A percentile compares a stretch with the other conserved stretches of the same genome.
Conservation (phyloP, 768 basidiomycete species). For the Serpula lacrymans region DNA sequence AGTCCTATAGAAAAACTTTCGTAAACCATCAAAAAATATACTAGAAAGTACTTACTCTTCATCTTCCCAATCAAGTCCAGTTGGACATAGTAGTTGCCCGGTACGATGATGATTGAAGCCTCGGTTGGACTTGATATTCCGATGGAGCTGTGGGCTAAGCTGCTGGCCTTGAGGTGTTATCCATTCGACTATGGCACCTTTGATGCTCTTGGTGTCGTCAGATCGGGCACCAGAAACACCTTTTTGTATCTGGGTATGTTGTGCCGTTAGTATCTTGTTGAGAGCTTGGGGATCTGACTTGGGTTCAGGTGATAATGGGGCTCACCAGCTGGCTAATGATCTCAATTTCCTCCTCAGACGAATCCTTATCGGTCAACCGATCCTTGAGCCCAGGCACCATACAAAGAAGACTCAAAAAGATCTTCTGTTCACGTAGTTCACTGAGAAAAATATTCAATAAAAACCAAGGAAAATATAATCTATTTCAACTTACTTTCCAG, state of each 20-base stretch:
- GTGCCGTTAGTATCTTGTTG: no score
- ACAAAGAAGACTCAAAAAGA: slow-evolving; percentile 1
- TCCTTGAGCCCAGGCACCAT: slow-evolving; percentile 2
- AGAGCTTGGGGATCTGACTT: no score
- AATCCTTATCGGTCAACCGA: background rate
- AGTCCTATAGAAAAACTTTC: background rate
- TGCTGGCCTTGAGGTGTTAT: slow-evolving; percentile 12
- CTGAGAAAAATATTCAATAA: no score
- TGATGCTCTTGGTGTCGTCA: slow-evolving; percentile 6
- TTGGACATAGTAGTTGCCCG: slow-evolving; percentile 17
- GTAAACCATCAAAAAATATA: background rate
- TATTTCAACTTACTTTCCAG: no score
- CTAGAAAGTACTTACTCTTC: slow-evolving; percentile 8
- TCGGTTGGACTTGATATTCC: slow-evolving; percentile 11
- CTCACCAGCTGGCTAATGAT: background rate
- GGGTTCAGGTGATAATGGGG: no score
- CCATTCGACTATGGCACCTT: slow-evolving; percentile 14
- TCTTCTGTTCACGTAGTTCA: background rate
- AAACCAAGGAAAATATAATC: no score
- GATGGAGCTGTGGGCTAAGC: slow-evolving; percentile 6
- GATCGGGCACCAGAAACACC: slow-evolving; percentile 2
- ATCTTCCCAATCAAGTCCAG: slow-evolving; percentile 15
- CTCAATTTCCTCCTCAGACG: slow-evolving; percentile 3
- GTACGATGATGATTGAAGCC: slow-evolving; percentile 17
- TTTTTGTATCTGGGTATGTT: slow-evolving; percentile 6